These are phyloP conservation scores for Pulveroboletus frians DNA, from an alignment of 768 basidiomycete species.

Conservation along the genomic window DNA sequence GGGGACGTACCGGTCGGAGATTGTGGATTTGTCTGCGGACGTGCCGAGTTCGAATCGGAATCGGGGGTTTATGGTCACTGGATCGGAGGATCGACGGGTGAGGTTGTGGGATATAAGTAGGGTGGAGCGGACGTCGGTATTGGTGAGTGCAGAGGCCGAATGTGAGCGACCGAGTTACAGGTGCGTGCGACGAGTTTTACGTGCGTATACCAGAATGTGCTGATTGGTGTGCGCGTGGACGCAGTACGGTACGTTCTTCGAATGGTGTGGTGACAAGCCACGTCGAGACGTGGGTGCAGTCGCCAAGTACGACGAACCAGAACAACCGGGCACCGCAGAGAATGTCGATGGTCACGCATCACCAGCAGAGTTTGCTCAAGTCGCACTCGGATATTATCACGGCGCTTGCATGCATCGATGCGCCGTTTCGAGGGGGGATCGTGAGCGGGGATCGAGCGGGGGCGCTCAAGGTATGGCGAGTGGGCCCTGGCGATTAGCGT, in stretches of 20 bases:
- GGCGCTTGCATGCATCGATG: conserved; percentile 79
- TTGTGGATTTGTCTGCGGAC: conserved; percentile 40
- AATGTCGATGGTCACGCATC: conserved; percentile 72
- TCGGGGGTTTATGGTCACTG: conserved; percentile 77
- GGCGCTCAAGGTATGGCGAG: conserved; percentile 85
- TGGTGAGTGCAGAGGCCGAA: conserved; percentile 77
- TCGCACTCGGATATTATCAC: conserved; percentile 90
- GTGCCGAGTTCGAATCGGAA: conserved; percentile 36
- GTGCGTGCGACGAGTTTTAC: conserved; percentile 33
- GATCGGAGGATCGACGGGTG: conserved; percentile 85
- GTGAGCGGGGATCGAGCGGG: conserved; percentile 91
- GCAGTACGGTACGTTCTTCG: conserved; percentile 31
- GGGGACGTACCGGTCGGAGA: conserved; percentile 47
- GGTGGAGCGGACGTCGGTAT: conserved; percentile 65
- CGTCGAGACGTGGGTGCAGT: conserved; percentile 58
- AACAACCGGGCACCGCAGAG: conserved; percentile 68
- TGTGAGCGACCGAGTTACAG: conserved; percentile 73
- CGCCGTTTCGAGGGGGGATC: conserved; percentile 88
- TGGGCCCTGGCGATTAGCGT: conserved; percentile 46
- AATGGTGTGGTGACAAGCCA: conserved; percentile 46
- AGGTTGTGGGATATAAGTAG: conserved; percentile 83
- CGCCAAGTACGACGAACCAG: conserved; percentile 40
- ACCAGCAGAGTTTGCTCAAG: conserved; percentile 79
- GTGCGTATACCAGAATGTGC: neutral
- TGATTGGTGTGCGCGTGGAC: conserved; percentile 1